Evolutionary conservation across 208 protist species (phyloP).

Genomic region (Trypanosoma congolense): DNA sequence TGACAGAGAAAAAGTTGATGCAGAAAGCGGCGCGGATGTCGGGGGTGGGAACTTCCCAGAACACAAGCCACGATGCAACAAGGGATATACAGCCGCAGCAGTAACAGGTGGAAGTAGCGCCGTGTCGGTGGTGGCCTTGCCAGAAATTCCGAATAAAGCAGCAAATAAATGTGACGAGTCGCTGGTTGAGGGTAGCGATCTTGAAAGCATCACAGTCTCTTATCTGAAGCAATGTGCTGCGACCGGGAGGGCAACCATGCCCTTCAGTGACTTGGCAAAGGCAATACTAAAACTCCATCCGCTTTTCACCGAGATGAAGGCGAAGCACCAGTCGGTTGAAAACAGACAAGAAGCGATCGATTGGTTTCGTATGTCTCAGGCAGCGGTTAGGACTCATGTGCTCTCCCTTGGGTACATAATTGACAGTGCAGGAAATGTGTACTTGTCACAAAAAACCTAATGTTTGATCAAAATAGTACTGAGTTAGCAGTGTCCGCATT

Average conservation of each 20-base stretch:
- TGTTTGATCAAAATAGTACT: not conserved
- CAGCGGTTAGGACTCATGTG: constrained; percentile 41
- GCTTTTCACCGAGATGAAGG: constrained; percentile 46
- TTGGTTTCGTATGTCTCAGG: constrained; percentile 62
- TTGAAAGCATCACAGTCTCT: constrained; percentile 15
- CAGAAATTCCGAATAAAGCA: not conserved
- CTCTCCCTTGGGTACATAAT: constrained; percentile 46
- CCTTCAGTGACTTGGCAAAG: constrained; percentile 59
- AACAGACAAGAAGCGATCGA: constrained; percentile 46
- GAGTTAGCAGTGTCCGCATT: not conserved
- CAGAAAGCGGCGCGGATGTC: not conserved
- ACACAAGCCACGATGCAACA: no score
- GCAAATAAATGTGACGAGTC: constrained; percentile 3
- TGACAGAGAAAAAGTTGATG: constrained; percentile 13
- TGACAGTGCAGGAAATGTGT: constrained; percentile 49
- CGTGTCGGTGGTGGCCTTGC: not conserved
- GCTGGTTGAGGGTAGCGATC: constrained; percentile 4
- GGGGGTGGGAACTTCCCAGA: not conserved
- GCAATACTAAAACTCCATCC: constrained; percentile 64
- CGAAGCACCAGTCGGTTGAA: constrained; percentile 41
- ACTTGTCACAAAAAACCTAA: constrained; percentile 21
- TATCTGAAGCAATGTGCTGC: constrained; percentile 24
- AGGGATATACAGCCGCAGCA: not conserved
- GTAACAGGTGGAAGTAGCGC: not conserved
- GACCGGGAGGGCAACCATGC: constrained; percentile 18